Percentiles rank a stretch among this genome's conserved stretches.
phyloP scores from a whole-genome alignment of 495 filamentous ascomycete species.

The Neurospora sp. region DNA sequence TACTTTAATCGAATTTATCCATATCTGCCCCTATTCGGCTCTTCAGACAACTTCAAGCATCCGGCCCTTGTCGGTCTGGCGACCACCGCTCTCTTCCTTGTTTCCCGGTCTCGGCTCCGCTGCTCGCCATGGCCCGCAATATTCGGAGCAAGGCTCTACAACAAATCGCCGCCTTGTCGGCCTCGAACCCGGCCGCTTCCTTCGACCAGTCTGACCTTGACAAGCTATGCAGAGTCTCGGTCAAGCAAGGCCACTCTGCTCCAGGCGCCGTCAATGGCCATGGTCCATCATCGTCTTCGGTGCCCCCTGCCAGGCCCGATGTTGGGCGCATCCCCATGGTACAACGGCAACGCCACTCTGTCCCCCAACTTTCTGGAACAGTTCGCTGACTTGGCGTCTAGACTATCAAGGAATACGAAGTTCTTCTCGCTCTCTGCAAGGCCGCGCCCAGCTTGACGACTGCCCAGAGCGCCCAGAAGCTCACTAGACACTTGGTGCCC shows the following conservation, averaged over 20 bases:
- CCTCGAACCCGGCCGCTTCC: conserved; percentile 37
- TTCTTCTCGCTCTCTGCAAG: conserved; percentile 79
- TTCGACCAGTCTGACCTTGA: conserved; percentile 55
- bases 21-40: neutral
- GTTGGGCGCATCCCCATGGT: conserved; percentile 43
- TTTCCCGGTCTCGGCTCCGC: neutral
- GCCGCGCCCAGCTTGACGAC: conserved; percentile 63
- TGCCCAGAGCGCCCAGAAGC: conserved; percentile 58
- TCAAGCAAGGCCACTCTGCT: conserved; percentile 24
- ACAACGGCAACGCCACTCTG: conserved; percentile 5
- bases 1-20: neutral
- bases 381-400: conserved; percentile 19
- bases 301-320: conserved; percentile 16
- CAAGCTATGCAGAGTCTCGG: conserved; percentile 47
- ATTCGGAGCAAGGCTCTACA: conserved; percentile 57
- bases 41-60: neutral
- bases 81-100: neutral
- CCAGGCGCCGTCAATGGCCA: conserved; percentile 26
- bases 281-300: conserved; percentile 1
- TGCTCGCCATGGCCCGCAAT: conserved; percentile 32
- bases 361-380: neutral
- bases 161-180: conserved; percentile 58
- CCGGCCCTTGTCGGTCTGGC: neutral
- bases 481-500: conserved; percentile 61
- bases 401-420: conserved; percentile 75